Conservation (phyloP, 805 yeast species). For the Middelhovenomyces tepae region DNA sequence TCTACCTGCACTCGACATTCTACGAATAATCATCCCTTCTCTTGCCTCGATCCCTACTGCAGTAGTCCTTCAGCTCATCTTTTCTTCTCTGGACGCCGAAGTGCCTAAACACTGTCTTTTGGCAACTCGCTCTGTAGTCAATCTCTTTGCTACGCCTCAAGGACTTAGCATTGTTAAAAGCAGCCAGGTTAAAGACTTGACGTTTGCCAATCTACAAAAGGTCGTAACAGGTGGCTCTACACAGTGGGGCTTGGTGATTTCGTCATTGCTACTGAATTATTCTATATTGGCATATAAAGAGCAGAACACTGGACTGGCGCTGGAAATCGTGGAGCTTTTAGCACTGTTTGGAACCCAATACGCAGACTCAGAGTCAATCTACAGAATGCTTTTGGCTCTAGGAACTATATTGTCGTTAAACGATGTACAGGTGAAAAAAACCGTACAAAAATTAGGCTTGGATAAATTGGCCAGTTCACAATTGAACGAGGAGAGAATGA, state of each 20-base stretch:
- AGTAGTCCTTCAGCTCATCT: conserved; percentile 18
- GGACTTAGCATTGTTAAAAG: conserved; percentile 19
- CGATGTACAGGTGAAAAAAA: neutral
- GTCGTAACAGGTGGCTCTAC: conserved; percentile 9
- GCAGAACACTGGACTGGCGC: conserved; percentile 18
- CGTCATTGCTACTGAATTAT: conserved; percentile 46
- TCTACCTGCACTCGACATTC: conserved; percentile 51
- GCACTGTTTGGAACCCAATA: conserved; percentile 26
- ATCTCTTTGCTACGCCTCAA: conserved; percentile 35
- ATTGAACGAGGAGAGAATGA: conserved; percentile 1
- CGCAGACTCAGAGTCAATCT: conserved; percentile 54
- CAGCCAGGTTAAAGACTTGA: conserved; percentile 22
- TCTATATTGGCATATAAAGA: conserved; percentile 28
- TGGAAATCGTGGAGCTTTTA: conserved; percentile 22
- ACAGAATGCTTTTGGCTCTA: conserved; percentile 50
- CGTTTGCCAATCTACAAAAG: conserved; percentile 19
- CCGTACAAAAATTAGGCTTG: neutral
- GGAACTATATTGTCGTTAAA: conserved; percentile 44
- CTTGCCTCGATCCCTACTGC: conserved; percentile 33
- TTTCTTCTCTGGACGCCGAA: conserved; percentile 22
- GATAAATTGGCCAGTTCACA: neutral
- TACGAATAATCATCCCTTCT: conserved; percentile 41
- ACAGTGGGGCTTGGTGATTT: conserved; percentile 30
- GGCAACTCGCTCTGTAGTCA: conserved; percentile 48
- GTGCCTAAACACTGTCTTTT: conserved; percentile 40